phyloP scores from a whole-genome alignment of 2,329 filamentous ascomycete species.

The Clarireedia hainanense region DNA sequence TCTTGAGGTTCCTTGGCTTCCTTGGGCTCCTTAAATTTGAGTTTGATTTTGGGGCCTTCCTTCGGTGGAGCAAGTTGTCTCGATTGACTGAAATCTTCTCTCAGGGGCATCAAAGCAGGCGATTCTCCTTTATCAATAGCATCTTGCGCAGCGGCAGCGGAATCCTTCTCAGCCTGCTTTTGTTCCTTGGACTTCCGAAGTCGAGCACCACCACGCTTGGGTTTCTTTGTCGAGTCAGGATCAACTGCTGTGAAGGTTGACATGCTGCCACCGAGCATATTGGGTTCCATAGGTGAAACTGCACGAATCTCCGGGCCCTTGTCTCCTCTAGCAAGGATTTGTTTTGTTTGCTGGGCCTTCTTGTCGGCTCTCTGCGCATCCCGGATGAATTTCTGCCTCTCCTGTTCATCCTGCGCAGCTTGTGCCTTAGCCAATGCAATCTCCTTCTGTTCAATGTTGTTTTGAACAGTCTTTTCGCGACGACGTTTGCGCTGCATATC shows the following conservation, averaged over 20 bases:
- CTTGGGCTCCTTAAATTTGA: conserved; percentile 34
- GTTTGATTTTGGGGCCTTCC: conserved; percentile 51
- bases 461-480: conserved; percentile 90
- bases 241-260: conserved; percentile 64
- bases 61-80: conserved; percentile 29
- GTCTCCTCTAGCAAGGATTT: conserved; percentile 78
- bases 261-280: conserved; percentile 78
- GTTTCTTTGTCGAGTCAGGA: conserved; percentile 42
- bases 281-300: conserved; percentile 65
- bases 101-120: conserved; percentile 44
- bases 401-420: conserved; percentile 71
- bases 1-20: conserved; percentile 28
- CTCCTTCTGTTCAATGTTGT: conserved; percentile 86
- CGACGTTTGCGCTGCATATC: conserved; percentile 98
- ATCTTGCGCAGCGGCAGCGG: conserved; percentile 80
- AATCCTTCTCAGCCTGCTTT: conserved; percentile 73
- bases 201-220: conserved; percentile 46
- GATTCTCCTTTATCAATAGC: conserved; percentile 74
- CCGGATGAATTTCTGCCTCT: conserved; percentile 70
- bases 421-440: conserved; percentile 71
- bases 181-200: conserved; percentile 88
- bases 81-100: conserved; percentile 4
- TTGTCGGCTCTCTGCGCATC: conserved; percentile 87
- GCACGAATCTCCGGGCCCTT: conserved; percentile 64
- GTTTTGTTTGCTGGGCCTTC: conserved; percentile 85